phyloP scores from a whole-genome alignment of 2,329 filamentous ascomycete genomes.

The Dactylellina leptospora region DNA sequence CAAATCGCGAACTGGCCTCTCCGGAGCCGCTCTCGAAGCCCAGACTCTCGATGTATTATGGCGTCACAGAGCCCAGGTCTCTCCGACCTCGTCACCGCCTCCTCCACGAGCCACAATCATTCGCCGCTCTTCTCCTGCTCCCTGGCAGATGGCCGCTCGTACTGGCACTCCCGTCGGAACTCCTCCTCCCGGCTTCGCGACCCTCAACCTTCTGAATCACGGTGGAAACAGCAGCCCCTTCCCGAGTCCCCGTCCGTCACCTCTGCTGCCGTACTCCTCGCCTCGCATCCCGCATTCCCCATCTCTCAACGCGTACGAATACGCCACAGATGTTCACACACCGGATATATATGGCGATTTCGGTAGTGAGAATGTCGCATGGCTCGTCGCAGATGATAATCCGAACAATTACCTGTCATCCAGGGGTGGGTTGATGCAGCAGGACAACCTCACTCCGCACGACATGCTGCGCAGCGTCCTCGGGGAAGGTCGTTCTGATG shows the following conservation, averaged over 20 bases:
- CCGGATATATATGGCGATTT: conserved; percentile 90
- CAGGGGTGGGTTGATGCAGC: conserved; percentile 64
- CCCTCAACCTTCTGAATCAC: conserved; percentile 61
- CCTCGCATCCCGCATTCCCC: conserved; percentile 93
- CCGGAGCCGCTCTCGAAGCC: conserved; percentile 83
- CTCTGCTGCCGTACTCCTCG: conserved; percentile 86
- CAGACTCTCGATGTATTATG: conserved; percentile 89
- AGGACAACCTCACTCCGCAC: conserved; percentile 94
- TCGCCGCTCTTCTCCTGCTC: conserved; percentile 87
- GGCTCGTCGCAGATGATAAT: conserved; percentile 89
- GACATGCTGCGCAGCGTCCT: conserved; percentile 97
- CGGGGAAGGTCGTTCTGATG: conserved; percentile 85
- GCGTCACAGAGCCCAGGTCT: conserved; percentile 76
- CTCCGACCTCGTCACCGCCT: conserved; percentile 79
- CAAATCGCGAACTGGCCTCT: conserved; percentile 77
- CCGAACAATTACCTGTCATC: conserved; percentile 78
- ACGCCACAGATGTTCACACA: conserved; percentile 80
- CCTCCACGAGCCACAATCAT: conserved; percentile 83
- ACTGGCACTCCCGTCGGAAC: conserved; percentile 73
- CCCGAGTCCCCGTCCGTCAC: conserved; percentile 90
- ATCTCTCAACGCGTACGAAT: conserved; percentile 85
- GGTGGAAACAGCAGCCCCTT: conserved; percentile 80
- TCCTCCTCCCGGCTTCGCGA: conserved; percentile 64
- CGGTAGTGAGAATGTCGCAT: conserved; percentile 93
- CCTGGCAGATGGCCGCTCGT: conserved; percentile 76